These are phyloP conservation scores for Nicotiana knightiana DNA, from an alignment of 257 asterid species.

Conservation along the genomic window DNA sequence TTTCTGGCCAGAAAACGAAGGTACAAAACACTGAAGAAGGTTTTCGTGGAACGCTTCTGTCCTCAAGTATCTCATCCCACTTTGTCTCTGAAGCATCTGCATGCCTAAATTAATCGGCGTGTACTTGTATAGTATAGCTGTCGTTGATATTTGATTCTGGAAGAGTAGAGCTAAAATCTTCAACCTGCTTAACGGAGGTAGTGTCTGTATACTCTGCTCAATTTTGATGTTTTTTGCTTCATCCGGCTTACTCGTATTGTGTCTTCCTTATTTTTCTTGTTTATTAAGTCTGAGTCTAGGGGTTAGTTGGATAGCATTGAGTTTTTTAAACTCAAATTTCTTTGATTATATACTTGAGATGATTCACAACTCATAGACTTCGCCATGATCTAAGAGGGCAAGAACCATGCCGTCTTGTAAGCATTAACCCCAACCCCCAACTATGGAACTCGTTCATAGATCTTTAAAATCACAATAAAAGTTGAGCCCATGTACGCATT, in stretches of 20 bases:
- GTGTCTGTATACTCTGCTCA: conserved; percentile 4
- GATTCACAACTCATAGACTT: background rate
- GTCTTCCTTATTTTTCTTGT: background rate
- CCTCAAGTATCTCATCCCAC: conserved; percentile 65
- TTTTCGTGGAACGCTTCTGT: conserved; percentile 90
- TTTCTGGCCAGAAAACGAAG: conserved; percentile 59
- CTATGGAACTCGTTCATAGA: too few relatives aligned
- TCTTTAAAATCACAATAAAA: too few relatives aligned
- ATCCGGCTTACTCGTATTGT: background rate
- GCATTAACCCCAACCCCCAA: too few relatives aligned
- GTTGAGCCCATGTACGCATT: background rate
- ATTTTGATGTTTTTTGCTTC: background rate
- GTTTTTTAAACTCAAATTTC: background rate
- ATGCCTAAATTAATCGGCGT: conserved; percentile 40
- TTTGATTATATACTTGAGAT: background rate
- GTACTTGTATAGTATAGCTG: background rate
- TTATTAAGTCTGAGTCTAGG: background rate
- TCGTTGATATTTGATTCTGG: conserved; percentile 1
- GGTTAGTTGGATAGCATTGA: background rate
- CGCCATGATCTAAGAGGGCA: background rate
- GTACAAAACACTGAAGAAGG: conserved; percentile 63
- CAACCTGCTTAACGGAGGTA: background rate
- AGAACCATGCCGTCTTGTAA: background rate
- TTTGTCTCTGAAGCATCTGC: conserved; percentile 48
- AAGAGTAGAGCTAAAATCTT: background rate